These are phyloP conservation scores for Fusarium palustre DNA, from an alignment of 2,329 filamentous ascomycete genomes.

Conservation along the genomic window DNA sequence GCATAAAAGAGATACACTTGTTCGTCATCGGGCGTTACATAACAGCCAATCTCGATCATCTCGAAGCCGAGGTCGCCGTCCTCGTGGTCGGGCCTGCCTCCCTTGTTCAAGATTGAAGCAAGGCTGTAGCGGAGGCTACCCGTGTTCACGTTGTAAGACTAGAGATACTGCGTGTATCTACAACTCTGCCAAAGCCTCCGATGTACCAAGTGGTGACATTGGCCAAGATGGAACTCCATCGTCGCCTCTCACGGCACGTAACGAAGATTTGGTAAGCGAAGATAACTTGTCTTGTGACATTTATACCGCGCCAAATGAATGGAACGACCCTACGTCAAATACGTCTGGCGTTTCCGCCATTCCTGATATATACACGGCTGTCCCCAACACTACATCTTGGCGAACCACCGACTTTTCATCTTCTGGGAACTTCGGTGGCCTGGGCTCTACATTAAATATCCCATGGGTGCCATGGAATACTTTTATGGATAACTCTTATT, in stretches of 20 bases:
- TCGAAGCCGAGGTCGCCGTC: background rate
- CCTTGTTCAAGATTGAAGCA: background rate
- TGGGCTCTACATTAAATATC: accelerated
- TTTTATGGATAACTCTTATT: accelerated
- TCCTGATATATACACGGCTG: background rate
- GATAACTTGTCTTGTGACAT: too few species aligned
- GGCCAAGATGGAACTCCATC: accelerated
- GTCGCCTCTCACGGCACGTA: background rate
- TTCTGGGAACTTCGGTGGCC: accelerated
- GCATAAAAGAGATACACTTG: accelerated
- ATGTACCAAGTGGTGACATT: accelerated
- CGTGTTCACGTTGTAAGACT: accelerated
- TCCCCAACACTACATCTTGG: background rate
- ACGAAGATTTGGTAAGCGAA: background rate
- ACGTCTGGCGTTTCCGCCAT: background rate
- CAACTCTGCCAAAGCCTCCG: accelerated
- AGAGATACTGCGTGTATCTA: background rate
- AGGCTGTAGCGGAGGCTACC: background rate
- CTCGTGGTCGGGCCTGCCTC: background rate
- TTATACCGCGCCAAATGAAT: too few species aligned
- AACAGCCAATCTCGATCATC: background rate
- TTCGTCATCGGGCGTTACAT: background rate
- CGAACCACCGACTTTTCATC: too few species aligned
- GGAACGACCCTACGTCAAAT: background rate
- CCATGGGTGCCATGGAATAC: background rate